Base-by-base conservation (phyloP, 2,329 filamentous ascomycete genomes). In the Hypoxylon sp. region DNA sequence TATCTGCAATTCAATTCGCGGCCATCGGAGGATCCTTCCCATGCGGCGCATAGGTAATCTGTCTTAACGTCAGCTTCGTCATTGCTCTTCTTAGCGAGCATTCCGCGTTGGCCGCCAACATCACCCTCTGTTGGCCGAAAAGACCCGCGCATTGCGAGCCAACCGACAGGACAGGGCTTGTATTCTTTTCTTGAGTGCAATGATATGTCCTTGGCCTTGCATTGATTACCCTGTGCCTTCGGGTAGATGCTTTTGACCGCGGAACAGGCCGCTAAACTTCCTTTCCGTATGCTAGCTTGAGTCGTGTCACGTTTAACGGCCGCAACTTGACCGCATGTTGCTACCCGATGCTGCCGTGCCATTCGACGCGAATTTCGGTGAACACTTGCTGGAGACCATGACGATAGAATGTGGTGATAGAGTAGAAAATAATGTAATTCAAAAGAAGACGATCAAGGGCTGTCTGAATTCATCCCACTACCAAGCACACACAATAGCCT, bases 221-320 rank as follows among this genome's bases (percentile, higher is more conserved):
- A 67, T 64, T 65, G 45, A 66, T 66, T 61, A 63, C 50, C 50
- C 57, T 62, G 59, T 66, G 55, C 68, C 64, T 65, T 68, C 70
- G 71, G 72, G 63, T 71, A 59, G 45, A 54, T 69, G 63, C 68
- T 65, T 72, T 59, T 68, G 69, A 65, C 68, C 68, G 67, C 70
- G 68, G 72, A 70, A 68, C 58, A 62, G 69, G 61, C 69, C 64
- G 69, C 64, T 61, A 65, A 70, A 52, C 61, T 55, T 67, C 42
- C 67, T 70, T 75, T 69, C 72, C 67, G 68, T 68, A 64, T 64
- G 52, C 50, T 33, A 26, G 60, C 36, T 66, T 64, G 55, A 60
- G 54, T 40, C 20, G 70, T 73, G 61, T 60, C 64, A 70, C 70
- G 61, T 69, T 55, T 65, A 66, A 71, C 61, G 57, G 52, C 71